These are phyloP conservation scores for Clarkia xantiana DNA, from an alignment of 345 rosid species.

Conservation along the genomic window DNA sequence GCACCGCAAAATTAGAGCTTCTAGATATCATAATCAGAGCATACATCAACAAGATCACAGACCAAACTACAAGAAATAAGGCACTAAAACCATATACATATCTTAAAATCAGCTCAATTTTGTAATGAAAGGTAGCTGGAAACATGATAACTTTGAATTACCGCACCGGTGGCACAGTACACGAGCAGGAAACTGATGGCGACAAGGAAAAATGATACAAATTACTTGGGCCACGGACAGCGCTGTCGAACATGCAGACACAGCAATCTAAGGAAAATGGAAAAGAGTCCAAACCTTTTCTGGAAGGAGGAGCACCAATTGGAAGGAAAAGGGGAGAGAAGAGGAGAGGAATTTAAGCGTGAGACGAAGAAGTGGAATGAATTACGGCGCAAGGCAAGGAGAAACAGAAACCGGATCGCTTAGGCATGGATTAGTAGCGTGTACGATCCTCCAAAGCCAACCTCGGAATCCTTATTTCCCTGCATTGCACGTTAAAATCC, in stretches of 20 bases:
- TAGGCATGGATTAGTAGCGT: conserved; percentile 22
- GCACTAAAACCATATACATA: conserved; percentile 1
- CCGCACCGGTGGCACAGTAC: conserved; percentile 4
- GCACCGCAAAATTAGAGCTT: not conserved
- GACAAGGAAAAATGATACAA: not conserved
- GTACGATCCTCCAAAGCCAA: conserved; percentile 26
- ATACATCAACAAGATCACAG: conserved; percentile 6
- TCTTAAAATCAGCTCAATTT: conserved; percentile 10
- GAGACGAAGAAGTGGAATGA: conserved; percentile 21
- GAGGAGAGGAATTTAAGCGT: conserved; percentile 4
- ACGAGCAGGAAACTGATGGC: not conserved
- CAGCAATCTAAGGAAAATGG: not conserved
- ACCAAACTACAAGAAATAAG: not conserved
- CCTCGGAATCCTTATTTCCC: conserved; percentile 24
- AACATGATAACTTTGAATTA: not conserved
- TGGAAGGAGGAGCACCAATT: conserved; percentile 4
- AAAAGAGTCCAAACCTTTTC: conserved; percentile 1
- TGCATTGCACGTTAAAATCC: conserved; percentile 47
- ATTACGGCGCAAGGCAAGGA: conserved; percentile 40
- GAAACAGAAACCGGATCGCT: conserved; percentile 20
- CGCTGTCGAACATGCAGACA: not conserved
- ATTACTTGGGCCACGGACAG: not conserved
- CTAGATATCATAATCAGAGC: not conserved
- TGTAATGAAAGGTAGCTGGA: not conserved
- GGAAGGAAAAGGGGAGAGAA: no score